Conservation (phyloP, 148 eudicot species). For the Selenicereus undatus region DNA sequence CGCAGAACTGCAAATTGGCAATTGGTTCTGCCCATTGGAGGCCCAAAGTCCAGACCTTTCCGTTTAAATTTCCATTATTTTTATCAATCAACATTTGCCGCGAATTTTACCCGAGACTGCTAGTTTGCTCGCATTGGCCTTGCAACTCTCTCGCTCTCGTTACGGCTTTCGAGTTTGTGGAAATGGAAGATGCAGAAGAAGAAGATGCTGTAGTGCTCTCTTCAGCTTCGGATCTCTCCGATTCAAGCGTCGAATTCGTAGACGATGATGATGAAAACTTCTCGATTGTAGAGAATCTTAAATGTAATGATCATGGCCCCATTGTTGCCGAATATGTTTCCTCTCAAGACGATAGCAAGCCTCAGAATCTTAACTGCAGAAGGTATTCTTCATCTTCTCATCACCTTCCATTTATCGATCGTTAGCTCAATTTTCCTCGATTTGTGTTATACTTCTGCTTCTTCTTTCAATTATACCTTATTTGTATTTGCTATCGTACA, state of each 20-base stretch:
- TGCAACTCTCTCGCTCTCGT: background rate
- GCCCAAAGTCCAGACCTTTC: background rate
- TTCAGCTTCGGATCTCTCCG: slow-evolving; percentile 22
- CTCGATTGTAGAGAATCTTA: background rate
- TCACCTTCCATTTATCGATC: background rate
- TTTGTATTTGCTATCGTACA: background rate
- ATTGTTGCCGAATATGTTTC: slow-evolving; percentile 15
- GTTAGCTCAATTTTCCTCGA: background rate
- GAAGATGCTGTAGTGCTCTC: background rate
- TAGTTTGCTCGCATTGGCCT: background rate
- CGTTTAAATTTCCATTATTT: background rate
- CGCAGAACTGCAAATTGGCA: too few species aligned
- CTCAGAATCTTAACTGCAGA: slow-evolving; percentile 55
- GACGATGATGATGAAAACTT: slow-evolving; percentile 5
- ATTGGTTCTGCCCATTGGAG: too few species aligned
- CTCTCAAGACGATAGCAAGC: slow-evolving; percentile 26
- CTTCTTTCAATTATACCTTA: background rate
- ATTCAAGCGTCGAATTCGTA: slow-evolving; percentile 5
- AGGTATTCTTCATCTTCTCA: slow-evolving; percentile 30
- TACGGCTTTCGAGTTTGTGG: background rate
- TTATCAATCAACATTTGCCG: background rate
- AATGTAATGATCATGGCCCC: background rate
- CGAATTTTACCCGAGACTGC: background rate
- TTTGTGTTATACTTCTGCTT: background rate
- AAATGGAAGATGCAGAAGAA: slow-evolving; percentile 26